Evolutionary conservation across 257 asterid genomes (phyloP), one percentile per base, ranked within the genome.

Genomic region (Solanum chiquidenum): DNA sequence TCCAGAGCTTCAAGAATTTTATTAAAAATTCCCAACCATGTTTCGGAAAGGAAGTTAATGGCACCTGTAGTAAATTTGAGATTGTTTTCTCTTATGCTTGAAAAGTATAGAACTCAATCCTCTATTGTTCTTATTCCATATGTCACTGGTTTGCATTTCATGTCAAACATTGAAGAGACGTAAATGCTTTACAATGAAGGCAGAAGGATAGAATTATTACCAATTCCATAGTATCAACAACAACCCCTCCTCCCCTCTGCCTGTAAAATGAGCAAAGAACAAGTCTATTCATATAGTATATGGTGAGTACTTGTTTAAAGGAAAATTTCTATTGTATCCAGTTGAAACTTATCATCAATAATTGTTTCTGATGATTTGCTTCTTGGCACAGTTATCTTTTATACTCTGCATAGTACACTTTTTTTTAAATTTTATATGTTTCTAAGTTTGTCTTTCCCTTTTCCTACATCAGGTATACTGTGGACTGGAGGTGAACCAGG

Each of bases 401-500:
- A 79, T 38, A 35, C 12, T 37, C 42, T 37, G 40, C 37, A 21
- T 77, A 33, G 31, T 35, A 71, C 38, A 12, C 14, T 6, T 44
- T 35, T 49, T 44, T 35, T 40, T 5, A 0, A 18, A 55, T 25
- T 18, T 72, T 12, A 34, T 58, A 82, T 38, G 62, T 64, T 86
- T 83, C 23, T 21, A 33, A 55, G 35, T 87, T 44, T 55, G 42
- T 86, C n/a, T 64, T 23, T 86, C 27, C 86, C 74, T 68, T 64
- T 82, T 92, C 83, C 89, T 49, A 49, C 71, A 52, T 83, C 90
- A 94, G 98, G 92, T 90, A 86, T 90, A 82, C 74, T 86, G 52
- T 86, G 87, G 90, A 85, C 86, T 88, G 90, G 84, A 87, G 89
- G 83, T 88, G 89, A 86, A 86, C 89, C 75, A 38, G 79, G 85